phyloP scores from a whole-genome alignment of 768 basidiomycete species.

The Rossbeevera mucosa region DNA sequence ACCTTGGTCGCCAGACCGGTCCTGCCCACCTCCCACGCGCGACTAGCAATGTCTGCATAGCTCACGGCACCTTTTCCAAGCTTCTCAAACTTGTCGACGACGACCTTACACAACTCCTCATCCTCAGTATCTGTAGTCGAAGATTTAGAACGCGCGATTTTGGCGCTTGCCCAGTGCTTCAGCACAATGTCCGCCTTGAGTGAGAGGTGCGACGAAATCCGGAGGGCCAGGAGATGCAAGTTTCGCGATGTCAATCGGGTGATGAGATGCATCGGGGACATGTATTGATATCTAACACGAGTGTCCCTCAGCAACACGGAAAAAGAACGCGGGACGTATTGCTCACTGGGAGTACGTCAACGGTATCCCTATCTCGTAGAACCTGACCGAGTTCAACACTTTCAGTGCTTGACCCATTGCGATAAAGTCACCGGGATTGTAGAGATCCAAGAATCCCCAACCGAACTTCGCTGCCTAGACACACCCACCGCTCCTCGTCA shows the following conservation, averaged over 20 bases:
- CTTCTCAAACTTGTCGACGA: constrained; percentile 87
- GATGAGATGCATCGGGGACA: constrained; percentile 78
- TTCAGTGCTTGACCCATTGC: constrained; percentile 89
- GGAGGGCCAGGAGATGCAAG: constrained; percentile 86
- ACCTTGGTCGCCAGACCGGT: constrained; percentile 82
- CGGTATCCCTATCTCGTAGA: constrained; percentile 90
- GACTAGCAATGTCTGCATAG: constrained; percentile 91
- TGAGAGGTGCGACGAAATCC: constrained; percentile 79
- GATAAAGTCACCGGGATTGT: constrained; percentile 89
- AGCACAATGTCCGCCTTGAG: constrained; percentile 84
- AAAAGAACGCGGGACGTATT: not conserved
- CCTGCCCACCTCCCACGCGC: constrained; percentile 88
- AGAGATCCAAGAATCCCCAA: constrained; percentile 86
- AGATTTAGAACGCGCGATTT: constrained; percentile 72
- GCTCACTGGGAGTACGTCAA: constrained; percentile 86
- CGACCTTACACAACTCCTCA: constrained; percentile 70
- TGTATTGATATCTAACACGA: constrained; percentile 64
- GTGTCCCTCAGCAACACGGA: constrained; percentile 2
- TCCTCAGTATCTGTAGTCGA: constrained; percentile 62
- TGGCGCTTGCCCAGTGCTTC: constrained; percentile 94
- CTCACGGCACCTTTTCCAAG: constrained; percentile 77
- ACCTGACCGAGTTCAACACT: constrained; percentile 89
- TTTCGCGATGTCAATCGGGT: constrained; percentile 80
- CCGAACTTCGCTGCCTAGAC: constrained; percentile 93
- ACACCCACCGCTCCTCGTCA: not conserved